These are phyloP conservation scores for Dendrobium nobile DNA, from an alignment of 106 monocot genomes.

Conservation along the genomic window DNA sequence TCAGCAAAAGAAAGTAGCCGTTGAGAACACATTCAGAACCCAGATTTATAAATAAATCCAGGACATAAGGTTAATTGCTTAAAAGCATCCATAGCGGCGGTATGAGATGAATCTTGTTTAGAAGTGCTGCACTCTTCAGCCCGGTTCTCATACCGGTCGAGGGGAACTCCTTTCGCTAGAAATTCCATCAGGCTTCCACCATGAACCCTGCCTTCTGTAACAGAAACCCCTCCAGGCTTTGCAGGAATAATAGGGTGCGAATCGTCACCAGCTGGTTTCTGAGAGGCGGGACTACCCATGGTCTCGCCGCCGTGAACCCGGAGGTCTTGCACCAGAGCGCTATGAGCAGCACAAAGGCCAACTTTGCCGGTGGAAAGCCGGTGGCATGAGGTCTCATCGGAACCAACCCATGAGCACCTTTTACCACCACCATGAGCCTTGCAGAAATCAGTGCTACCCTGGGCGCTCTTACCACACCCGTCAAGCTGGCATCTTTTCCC, in stretches of 20 bases:
- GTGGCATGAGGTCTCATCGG: constrained; percentile 24
- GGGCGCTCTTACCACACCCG: constrained; percentile 54
- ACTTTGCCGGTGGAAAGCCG: constrained; percentile 25
- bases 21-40: too few relatives aligned
- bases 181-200: constrained; percentile 62
- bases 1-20: too few relatives aligned
- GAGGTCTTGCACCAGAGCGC: constrained; percentile 34
- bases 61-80: background rate
- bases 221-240: background rate
- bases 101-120: background rate
- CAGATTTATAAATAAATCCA: too few relatives aligned
- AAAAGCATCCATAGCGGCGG: background rate
- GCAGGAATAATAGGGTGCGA: background rate
- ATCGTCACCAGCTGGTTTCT: background rate
- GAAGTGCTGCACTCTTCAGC: background rate
- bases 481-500: constrained; percentile 44
- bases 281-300: background rate
- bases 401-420: constrained; percentile 39
- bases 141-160: background rate
- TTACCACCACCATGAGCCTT: constrained; percentile 58
- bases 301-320: constrained; percentile 40
- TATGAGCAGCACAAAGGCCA: constrained; percentile 41
- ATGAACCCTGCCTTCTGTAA: constrained; percentile 59
- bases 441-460: constrained; percentile 60
- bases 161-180: constrained; percentile 17